Evolutionary conservation across 768 basidiomycete species (phyloP).

Genomic region (Steccherinum ochraceum): DNA sequence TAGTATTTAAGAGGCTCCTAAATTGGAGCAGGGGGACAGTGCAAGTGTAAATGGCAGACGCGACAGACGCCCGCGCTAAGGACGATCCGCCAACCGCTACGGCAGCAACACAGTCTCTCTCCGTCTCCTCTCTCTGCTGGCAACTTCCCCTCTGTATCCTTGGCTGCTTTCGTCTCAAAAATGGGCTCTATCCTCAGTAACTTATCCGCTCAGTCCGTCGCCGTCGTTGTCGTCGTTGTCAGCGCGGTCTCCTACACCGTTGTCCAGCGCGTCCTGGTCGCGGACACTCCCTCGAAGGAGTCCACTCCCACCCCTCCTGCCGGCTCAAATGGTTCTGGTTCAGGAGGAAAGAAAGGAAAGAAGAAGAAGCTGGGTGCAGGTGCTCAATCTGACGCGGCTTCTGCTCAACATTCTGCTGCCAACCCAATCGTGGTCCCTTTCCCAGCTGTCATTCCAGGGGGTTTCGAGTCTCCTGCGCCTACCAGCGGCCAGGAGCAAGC

Average conservation of each 20-base stretch:
- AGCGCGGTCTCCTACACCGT: slow-evolving; percentile 1
- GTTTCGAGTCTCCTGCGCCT: slow-evolving; percentile 27
- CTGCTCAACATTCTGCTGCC: slow-evolving; percentile 5
- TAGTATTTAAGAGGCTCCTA: no score
- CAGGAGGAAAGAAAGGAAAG: slow-evolving; percentile 14
- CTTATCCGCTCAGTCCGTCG: neutral
- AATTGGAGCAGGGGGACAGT: no score
- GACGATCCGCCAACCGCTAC: no score
- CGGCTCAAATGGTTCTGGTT: neutral
- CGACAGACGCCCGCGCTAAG: no score
- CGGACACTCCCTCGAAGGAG: neutral
- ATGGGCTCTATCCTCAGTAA: neutral
- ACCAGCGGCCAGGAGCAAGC: slow-evolving; percentile 3
- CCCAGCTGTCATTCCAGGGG: slow-evolving; percentile 39
- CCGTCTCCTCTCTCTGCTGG: neutral
- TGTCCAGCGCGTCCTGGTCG: neutral
- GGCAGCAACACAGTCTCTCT: no score
- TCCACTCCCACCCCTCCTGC: neutral
- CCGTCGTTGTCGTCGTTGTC: neutral
- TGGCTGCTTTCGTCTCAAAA: neutral
- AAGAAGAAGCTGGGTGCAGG: slow-evolving; percentile 16
- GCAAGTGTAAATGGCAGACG: no score
- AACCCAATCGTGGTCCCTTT: slow-evolving; percentile 28
- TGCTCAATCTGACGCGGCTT: slow-evolving; percentile 1
- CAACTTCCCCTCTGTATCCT: neutral